Conservation (phyloP, 1,284 basidiomycete species). For the Cerioporus squamosus region DNA sequence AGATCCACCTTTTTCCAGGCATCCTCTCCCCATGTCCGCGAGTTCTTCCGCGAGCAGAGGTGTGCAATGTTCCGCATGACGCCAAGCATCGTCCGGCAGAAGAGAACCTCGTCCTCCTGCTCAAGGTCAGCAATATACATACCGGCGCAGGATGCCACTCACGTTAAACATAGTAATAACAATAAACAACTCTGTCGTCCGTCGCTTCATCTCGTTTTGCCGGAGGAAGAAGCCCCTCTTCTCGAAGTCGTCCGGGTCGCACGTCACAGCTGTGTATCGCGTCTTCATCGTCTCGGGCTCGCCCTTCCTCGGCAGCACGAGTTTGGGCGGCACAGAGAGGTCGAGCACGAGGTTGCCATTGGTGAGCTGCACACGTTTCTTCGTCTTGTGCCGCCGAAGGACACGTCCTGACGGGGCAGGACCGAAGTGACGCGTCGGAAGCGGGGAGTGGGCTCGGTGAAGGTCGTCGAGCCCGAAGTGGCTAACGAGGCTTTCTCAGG, state of each 20-base stretch:
- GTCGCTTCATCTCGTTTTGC: conserved; percentile 81
- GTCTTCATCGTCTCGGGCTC: conserved; percentile 86
- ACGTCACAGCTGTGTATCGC: conserved; percentile 88
- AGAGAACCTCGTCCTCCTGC: no score
- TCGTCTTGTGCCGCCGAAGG: conserved; percentile 73
- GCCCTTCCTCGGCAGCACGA: conserved; percentile 82
- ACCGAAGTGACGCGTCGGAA: conserved; percentile 83
- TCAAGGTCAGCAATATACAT: not conserved
- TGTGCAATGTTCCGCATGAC: no score
- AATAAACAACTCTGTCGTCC: conserved; percentile 91
- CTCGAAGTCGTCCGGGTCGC: conserved; percentile 94
- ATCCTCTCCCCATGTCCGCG: not conserved
- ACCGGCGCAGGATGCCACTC: conserved; percentile 33
- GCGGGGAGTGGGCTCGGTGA: conserved; percentile 42
- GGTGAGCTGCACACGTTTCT: conserved; percentile 72
- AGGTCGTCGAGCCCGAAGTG: conserved; percentile 21
- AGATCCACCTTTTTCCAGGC: not conserved
- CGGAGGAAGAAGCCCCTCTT: conserved; percentile 83
- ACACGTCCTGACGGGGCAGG: conserved; percentile 84
- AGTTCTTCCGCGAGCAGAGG: no score
- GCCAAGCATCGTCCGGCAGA: no score
- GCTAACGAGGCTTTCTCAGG: conserved; percentile 29
- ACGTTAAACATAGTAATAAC: conserved; percentile 97
- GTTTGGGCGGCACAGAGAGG: conserved; percentile 81
- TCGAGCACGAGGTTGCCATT: conserved; percentile 90